These are phyloP conservation scores for Aureobasidium sp. DNA, from an alignment of 2,329 filamentous ascomycete genomes.

Conservation along the genomic window DNA sequence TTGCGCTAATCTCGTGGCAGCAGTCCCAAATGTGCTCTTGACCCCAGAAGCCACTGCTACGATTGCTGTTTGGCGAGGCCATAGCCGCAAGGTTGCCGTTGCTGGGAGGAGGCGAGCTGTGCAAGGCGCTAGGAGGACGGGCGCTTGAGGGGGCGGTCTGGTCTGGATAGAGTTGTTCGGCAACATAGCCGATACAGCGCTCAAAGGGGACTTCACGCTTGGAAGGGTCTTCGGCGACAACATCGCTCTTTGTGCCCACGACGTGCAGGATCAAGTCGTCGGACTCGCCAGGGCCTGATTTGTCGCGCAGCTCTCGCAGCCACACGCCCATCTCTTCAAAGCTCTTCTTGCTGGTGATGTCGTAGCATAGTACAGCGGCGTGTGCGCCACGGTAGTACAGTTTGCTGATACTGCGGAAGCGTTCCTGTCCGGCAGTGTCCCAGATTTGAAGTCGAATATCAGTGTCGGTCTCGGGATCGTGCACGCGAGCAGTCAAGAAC, in stretches of 20 bases:
- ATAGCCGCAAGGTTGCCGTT: conserved; percentile 36
- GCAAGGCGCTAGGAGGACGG: conserved; percentile 14
- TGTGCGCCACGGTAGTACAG: conserved; percentile 96
- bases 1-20: conserved; percentile 92
- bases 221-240: conserved; percentile 76
- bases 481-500: conserved; percentile 58
- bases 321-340: conserved; percentile 91
- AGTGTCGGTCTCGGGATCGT: conserved; percentile 76
- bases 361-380: conserved; percentile 89
- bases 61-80: conserved; percentile 41
- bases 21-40: conserved; percentile 94
- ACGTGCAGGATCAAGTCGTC: conserved; percentile 82
- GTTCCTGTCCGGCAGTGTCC: conserved; percentile 94
- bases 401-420: conserved; percentile 87
- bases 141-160: conserved; percentile 48
- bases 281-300: conserved; percentile 45
- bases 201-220: conserved; percentile 85
- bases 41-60: conserved; percentile 74
- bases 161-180: conserved; percentile 76
- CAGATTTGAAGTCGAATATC: conserved; percentile 89
- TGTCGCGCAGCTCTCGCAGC: conserved; percentile 76
- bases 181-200: conserved; percentile 89
- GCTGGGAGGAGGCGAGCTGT: conserved; percentile 15
- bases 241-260: conserved; percentile 90
- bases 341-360: conserved; percentile 77